Evolutionary conservation across 805 yeast genomes (phyloP), one percentile per base, ranked within the genome.

Genomic region (Saccharomycopsis olivae): DNA sequence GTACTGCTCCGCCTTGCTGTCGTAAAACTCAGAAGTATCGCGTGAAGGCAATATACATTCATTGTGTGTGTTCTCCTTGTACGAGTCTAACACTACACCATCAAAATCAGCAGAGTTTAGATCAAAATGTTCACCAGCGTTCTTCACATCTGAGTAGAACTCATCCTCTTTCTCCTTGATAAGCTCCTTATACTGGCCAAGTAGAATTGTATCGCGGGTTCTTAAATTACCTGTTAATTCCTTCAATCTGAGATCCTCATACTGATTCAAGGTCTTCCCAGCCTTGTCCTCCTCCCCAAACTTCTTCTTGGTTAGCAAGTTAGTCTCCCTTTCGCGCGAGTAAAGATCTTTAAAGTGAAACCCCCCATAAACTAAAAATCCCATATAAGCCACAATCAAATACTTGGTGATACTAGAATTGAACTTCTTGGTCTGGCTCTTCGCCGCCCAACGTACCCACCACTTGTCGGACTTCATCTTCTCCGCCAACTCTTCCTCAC

Each of bases 21-120:
- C 88, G 55, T 81, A 86, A 53, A 83, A 79, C 9, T 65, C 68
- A 1, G 95, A 84, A 6, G 96, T 81, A 55, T 89, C 96, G 51
- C 75, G 71, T 1, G 94, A 69, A 3, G 81, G 79, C 36, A 79
- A 66, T 31, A 84, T 75, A 34, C 38, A 40, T 24, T 35, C 17
- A 13, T 34, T 43, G 31, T 19, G 35, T 13, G n/a, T 36, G 24
- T 36, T 47, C 21, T 34, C 44, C 17, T 47, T 50, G 3, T 39
- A 38, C 1, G 42, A 44, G 13, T 52, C 53, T 4, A 39, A 27
- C n/a, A 28, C 36, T 28, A 43, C 40, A 29, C 17, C 40, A 14
- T 41, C 44, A 11, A 40, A 43, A n/a, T 40, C 44, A 13, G 14
- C 10, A 5, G 30, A n/a, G 31, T 44, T 38, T n/a, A 47, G n/a